Base-by-base conservation (phyloP, 805 yeast genomes). In the Metahyphopichia silvanorum region DNA sequence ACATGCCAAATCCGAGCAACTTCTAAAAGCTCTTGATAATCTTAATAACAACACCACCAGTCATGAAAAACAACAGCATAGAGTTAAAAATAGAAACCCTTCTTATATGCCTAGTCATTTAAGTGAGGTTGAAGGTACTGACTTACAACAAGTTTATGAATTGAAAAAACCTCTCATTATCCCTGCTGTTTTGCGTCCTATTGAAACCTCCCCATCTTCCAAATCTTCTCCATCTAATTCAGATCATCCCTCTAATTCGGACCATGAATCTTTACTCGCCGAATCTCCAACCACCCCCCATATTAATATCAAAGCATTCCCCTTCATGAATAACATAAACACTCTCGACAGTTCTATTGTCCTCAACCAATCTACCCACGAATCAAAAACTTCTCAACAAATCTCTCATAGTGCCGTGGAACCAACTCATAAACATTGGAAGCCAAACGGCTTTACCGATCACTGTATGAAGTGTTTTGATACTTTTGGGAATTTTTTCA, bases 371-470 rank as follows among this genome's bases (percentile, higher is more conserved):
- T 8, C 20, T 16, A n/a, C n/a, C n/a, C n/a, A n/a, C n/a, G n/a
- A n/a, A n/a, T n/a, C n/a, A n/a, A n/a, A n/a, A n/a, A n/a, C n/a
- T n/a, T n/a, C n/a, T n/a, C n/a, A n/a, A n/a, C 27, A 23, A 20
- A 17, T 20, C 24, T 5, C 33, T 27, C n/a, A n/a, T n/a, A 15
- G 40, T 42, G 17, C 49, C 2, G 47, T 35, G 27, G 78, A 72
- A 42, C 79, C 79, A 11, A 68, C 74, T 7, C 77, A 67, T 33
- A 48, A 52, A 10, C 79, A 74, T 48, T 76, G 81, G 81, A 66
- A 66, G 39, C 69, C 74, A 14, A 68, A 75, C 49, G 46, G 43
- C 27, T 51, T 48, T 32, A 49, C 68, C n/a, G 41, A 49, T 32
- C 55, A 55, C 31, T 76, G 81, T 50, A 53, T 60, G 63, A 56